Evolutionary conservation across 75 land plant genomes (phyloP), one percentile per base, ranked within the genome.

Genomic region (Ceratopteris richardii): DNA sequence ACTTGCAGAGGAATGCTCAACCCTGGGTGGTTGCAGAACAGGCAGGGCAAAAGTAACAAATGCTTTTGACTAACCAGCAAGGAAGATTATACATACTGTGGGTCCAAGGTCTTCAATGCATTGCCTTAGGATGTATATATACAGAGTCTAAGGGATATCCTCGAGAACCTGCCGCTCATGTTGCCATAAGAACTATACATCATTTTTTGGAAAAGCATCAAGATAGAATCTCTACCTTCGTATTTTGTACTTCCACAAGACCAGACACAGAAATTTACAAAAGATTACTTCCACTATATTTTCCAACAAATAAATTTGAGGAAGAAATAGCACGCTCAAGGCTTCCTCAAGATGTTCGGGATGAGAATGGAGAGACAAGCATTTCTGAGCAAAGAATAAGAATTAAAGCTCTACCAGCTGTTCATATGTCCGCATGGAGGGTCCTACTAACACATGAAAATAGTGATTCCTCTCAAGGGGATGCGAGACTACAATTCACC

Each of bases 71-170:
- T 83, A 89, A 61, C 98, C 98, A 51, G 98, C 98, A 39, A 81
- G 98, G 98, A 89, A 79, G 56, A 80, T 94, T 30, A 89, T 94
- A 40, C 98, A 94, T 63, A 94, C 98, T 30, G 98, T 94, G 58
- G 98, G 98, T 22, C 98, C 98, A 26, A 88, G 88, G 70, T 94
- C 89, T 83, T 90, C 98, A 31, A 73, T 89, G 98, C 73, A 89
- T 94, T 79, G 98, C 98, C 5, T 66, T 81, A 51, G 90, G 85
- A 9, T 94, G 98, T 60, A 83, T 94, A 55, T 94, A 94, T 62
- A 88, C 98, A 50, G 98, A 94, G 64, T 73, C 90, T 0, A 94
- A 94, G 69, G 82, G 80, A 33, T 94, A 94, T 77, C 98, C 98
- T 33, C 96, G 96, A 29, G 98, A 94, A 54, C 88, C 90, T 25